phyloP scores from a whole-genome alignment of 1,139 yeast species.

The Saccharomycopsis phalli region DNA sequence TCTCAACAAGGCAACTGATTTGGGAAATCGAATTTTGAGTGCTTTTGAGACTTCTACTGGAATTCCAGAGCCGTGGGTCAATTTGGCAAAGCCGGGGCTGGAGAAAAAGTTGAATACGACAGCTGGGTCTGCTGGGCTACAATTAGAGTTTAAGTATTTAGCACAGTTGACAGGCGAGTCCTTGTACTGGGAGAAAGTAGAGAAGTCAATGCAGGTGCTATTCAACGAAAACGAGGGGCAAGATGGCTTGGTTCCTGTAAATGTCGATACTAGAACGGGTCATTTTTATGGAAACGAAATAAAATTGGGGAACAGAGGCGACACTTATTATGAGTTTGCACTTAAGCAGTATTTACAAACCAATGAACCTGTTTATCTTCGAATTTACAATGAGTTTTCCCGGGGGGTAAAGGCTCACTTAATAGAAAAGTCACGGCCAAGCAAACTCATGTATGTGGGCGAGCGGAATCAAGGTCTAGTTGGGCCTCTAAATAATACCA shows the following conservation, averaged over 20 bases:
- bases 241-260: constrained; percentile 80
- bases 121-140: constrained; percentile 85
- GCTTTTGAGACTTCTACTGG: constrained; percentile 62
- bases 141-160: constrained; percentile 79
- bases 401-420: constrained; percentile 65
- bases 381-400: constrained; percentile 71
- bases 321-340: constrained; percentile 85
- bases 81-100: constrained; percentile 53
- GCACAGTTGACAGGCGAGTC: constrained; percentile 72
- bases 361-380: constrained; percentile 50
- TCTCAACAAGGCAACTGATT: constrained; percentile 68
- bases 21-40: constrained; percentile 52
- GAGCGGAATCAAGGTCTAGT: constrained; percentile 65
- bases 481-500: constrained; percentile 57
- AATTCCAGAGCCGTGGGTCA: constrained; percentile 73
- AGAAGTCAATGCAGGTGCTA: constrained; percentile 58
- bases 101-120: constrained; percentile 68
- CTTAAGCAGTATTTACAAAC: constrained; percentile 84
- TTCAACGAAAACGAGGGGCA: constrained; percentile 45
- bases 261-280: constrained; percentile 68
- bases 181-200: constrained; percentile 71
- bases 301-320: constrained; percentile 85
- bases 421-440: constrained; percentile 53
- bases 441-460: constrained; percentile 60
- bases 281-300: constrained; percentile 55